A percentile compares a stretch with the other conserved stretches of the same genome.
phyloP scores from a whole-genome alignment of 257 asterid species.

The Gynochthodes officinalis region DNA sequence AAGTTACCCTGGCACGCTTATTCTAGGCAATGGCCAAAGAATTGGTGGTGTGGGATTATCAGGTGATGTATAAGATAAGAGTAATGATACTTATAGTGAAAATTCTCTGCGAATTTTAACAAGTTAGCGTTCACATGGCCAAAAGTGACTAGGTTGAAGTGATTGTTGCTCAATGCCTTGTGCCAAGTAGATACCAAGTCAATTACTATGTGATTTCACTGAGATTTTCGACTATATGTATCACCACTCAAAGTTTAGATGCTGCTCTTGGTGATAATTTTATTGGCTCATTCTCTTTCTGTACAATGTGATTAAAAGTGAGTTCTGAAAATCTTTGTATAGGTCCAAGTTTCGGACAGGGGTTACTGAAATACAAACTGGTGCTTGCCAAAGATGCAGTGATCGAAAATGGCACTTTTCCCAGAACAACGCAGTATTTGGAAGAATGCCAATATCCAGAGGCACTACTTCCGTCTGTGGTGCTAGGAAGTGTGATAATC shows the following conservation, averaged over 20 bases:
- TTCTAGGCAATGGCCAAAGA: slow-evolving; percentile 65
- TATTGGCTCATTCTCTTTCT: background rate
- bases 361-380: slow-evolving; percentile 50
- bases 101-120: too few species aligned
- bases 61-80: slow-evolving; percentile 42
- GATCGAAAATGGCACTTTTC: slow-evolving; percentile 39
- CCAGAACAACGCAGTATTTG: slow-evolving; percentile 44
- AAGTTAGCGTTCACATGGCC: too few species aligned
- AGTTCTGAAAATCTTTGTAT: background rate
- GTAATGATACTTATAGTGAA: too few species aligned
- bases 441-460: slow-evolving; percentile 86
- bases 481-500: slow-evolving; percentile 64
- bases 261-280: background rate
- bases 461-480: slow-evolving; percentile 57
- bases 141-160: too few species aligned
- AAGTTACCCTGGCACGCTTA: slow-evolving; percentile 67
- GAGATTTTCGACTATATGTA: too few species aligned
- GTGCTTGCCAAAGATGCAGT: slow-evolving; percentile 77
- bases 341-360: slow-evolving; percentile 75
- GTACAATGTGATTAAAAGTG: background rate
- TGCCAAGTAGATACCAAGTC: too few species aligned
- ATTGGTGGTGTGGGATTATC: slow-evolving; percentile 77
- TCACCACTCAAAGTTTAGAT: too few species aligned
- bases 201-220: too few species aligned
- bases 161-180: too few species aligned